Conservation (phyloP, 768 basidiomycete species). For the Tulasnella sp. region DNA sequence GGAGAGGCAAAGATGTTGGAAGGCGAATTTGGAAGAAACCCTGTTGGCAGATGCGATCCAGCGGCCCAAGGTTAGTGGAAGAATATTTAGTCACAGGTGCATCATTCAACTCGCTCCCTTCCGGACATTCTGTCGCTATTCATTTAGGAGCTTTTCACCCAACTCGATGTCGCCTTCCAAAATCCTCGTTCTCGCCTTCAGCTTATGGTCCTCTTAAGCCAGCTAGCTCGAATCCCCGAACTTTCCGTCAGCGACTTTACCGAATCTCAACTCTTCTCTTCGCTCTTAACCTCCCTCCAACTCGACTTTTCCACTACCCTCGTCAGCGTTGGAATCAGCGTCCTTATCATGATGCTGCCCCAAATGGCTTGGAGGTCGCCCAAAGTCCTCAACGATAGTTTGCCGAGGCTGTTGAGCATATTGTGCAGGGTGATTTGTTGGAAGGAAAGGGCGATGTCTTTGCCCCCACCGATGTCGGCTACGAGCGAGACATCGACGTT, state of each 20-base stretch:
- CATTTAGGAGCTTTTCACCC: conserved; percentile 62
- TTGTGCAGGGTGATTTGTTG: conserved; percentile 72
- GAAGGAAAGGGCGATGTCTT: conserved; percentile 46
- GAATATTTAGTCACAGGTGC: not conserved
- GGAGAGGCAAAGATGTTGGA: conserved; percentile 62
- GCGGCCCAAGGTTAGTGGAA: conserved; percentile 54
- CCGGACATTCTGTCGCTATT: not conserved
- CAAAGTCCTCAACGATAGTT: conserved; percentile 50
- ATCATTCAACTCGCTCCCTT: conserved; percentile 16
- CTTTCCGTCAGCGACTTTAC: conserved; percentile 37
- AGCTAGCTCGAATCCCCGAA: conserved; percentile 38
- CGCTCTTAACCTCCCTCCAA: conserved; percentile 61
- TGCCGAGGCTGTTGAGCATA: conserved; percentile 63
- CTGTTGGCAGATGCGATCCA: conserved; percentile 61
- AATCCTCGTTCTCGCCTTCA: conserved; percentile 62
- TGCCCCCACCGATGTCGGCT: not conserved
- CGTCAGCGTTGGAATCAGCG: conserved; percentile 58
- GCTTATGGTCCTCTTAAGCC: conserved; percentile 58
- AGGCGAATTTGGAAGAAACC: conserved; percentile 71
- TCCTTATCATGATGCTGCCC: conserved; percentile 69
- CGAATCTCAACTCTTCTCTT: conserved; percentile 58
- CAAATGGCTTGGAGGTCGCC: conserved; percentile 63
- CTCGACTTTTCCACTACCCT: conserved; percentile 72
- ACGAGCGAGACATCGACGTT: conserved; percentile 8
- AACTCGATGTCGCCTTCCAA: conserved; percentile 59